Conservation (phyloP, 805 yeast species). For the Lachancea nothofagi region DNA sequence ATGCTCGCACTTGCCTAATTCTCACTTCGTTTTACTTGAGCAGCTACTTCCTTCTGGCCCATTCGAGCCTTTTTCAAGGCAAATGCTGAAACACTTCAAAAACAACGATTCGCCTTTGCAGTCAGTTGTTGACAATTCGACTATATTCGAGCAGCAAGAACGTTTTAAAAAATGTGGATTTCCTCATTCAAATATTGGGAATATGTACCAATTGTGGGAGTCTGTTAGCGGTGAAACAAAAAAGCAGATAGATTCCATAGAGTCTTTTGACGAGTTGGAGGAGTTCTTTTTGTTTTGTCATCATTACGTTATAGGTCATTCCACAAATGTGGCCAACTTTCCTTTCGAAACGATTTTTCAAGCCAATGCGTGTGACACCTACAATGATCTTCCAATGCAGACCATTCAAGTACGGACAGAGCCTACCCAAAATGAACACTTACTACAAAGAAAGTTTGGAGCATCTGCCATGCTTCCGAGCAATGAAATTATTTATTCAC, state of each 20-base stretch:
- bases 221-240: slow-evolving; percentile 38
- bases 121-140: slow-evolving; percentile 55
- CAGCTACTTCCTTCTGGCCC: slow-evolving; percentile 64
- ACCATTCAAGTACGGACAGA: background rate
- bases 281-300: slow-evolving; percentile 72
- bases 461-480: slow-evolving; percentile 10
- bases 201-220: slow-evolving; percentile 58
- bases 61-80: slow-evolving; percentile 61
- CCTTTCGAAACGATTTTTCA: slow-evolving; percentile 2
- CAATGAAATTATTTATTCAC: slow-evolving; percentile 21
- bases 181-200: slow-evolving; percentile 42
- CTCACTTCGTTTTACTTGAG: slow-evolving; percentile 63
- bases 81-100: slow-evolving; percentile 67
- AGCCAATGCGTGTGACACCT: slow-evolving; percentile 3
- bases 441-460: slow-evolving; percentile 24
- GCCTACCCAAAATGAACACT: background rate
- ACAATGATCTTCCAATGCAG: background rate
- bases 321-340: slow-evolving; percentile 38
- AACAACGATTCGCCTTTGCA: slow-evolving; percentile 63
- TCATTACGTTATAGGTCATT: slow-evolving; percentile 66
- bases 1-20: slow-evolving; percentile 38
- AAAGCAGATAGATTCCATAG: slow-evolving; percentile 42
- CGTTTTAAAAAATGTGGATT: slow-evolving; percentile 49
- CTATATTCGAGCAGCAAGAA: slow-evolving; percentile 40
- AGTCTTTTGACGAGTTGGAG: slow-evolving; percentile 79